Evolutionary conservation across 768 basidiomycete genomes (phyloP).

Genomic region (Suillus luteus): DNA sequence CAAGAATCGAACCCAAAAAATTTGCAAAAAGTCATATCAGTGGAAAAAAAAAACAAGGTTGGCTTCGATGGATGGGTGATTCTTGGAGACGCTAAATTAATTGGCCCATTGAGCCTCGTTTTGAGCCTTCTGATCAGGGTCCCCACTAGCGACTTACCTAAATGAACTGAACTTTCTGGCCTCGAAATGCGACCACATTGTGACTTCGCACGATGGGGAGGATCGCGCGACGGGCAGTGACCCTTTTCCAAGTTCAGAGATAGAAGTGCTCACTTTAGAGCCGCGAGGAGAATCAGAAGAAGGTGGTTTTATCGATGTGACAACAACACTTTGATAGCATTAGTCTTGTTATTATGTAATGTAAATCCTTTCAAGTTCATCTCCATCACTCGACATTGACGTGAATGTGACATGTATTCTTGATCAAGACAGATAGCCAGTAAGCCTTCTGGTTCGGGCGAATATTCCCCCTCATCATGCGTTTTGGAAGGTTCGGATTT

Average conservation of each 20-base stretch:
- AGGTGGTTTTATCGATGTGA: no score
- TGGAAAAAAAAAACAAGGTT: slow-evolving; percentile 11
- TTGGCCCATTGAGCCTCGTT: neutral
- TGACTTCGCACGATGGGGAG: neutral
- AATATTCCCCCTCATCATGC: slow-evolving; percentile 22
- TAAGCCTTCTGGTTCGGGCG: no score
- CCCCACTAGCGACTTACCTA: slow-evolving; percentile 7
- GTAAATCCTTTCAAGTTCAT: no score
- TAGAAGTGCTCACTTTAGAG: no score
- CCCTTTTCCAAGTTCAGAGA: no score
- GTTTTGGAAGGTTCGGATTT: slow-evolving; percentile 33
- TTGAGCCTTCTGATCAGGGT: slow-evolving; percentile 8
- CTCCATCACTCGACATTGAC: no score
- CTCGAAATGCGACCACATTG: neutral
- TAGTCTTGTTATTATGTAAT: no score
- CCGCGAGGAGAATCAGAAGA: no score
- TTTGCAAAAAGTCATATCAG: neutral
- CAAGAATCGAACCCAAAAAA: neutral
- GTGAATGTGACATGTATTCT: no score
- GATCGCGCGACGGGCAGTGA: neutral
- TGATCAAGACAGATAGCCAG: no score
- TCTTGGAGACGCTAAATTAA: slow-evolving; percentile 4
- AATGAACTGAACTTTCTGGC: neutral
- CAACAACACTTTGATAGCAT: no score
- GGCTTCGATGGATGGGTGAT: neutral